Evolutionary conservation across 202 grass and related monocot genomes (phyloP), one percentile per base, ranked within the genome.

Genomic region (Setaria italica): DNA sequence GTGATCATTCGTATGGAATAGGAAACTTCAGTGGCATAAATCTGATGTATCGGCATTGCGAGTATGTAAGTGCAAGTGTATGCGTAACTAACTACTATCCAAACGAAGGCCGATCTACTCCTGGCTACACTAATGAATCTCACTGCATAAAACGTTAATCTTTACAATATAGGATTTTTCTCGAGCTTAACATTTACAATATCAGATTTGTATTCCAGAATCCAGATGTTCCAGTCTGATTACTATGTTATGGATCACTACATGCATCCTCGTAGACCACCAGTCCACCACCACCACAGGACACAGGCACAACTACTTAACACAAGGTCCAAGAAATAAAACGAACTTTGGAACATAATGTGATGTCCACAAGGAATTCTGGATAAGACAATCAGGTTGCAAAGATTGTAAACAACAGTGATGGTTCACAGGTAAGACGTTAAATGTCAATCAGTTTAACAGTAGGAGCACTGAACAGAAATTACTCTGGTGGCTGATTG

Each of bases 381-480:
- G 20, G 34, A 53, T 35, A 71, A 6, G 19, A 7, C 34, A 48
- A 55, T 46, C 42, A 54, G 16, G 21, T 58, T 54, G 41, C 2
- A 11, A 59, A 80, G 25, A 60, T 5, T 1, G 47, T 73, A 82
- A 86, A 21, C 5, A 56, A 39, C 62, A 70, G 16, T 34, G 5
- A 53, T 58, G 16, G 39, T 15, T 39, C 17, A 43, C 49, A 82
- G 5, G 58, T 66, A 19, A 49, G 60, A 15, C 34, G 21, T 70
- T 70, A 79, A 86, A 45, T 65, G 80, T 25, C 46, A 53, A 80
- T 80, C 42, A 50, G 70, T 84, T 80, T 70, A 39, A 58, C 63
- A 20, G 58, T 42, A 64, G 29, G 10, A 49, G 42, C 60, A 63
- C 53, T 62, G 54, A 57, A 85, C 55, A 76, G 4, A 81, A 80